A percentile compares a stretch with the other conserved stretches of the same genome.
Evolutionary conservation across 2,329 filamentous ascomycete genomes (phyloP).

Genomic region (Fusarium paranaense): DNA sequence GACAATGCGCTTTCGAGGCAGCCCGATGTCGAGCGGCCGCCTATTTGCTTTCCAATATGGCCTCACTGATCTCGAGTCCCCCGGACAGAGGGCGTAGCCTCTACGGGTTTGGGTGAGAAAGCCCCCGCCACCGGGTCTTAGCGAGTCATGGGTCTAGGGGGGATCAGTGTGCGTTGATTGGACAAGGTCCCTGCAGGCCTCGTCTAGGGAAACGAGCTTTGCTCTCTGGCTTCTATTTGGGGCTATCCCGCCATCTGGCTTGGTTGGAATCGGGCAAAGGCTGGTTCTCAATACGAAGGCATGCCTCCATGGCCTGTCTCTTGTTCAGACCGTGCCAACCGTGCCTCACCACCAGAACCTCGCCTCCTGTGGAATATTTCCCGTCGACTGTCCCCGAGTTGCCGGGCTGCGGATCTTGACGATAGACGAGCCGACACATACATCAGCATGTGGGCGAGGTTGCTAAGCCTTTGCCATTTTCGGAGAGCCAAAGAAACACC

Average conservation of each 20-base stretch:
- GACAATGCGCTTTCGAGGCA: slow-evolving; percentile 18
- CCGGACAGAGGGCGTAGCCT: slow-evolving; percentile 23
- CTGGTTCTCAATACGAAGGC: slow-evolving; percentile 44
- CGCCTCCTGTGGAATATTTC: slow-evolving; percentile 42
- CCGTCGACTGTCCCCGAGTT: slow-evolving; percentile 39
- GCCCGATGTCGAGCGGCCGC: slow-evolving; percentile 30
- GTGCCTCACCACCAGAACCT: slow-evolving; percentile 33
- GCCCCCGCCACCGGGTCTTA: slow-evolving; percentile 41
- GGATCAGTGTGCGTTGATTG: slow-evolving; percentile 39
- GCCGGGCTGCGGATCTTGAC: slow-evolving; percentile 32
- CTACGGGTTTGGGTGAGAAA: slow-evolving; percentile 33
- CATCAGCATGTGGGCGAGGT: slow-evolving; percentile 39
- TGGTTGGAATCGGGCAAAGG: slow-evolving; percentile 44
- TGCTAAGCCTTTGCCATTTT: slow-evolving; percentile 16
- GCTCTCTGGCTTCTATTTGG: slow-evolving; percentile 45
- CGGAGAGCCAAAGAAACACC: slow-evolving; percentile 25
- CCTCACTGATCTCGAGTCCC: slow-evolving; percentile 40
- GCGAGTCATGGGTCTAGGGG: slow-evolving; percentile 44
- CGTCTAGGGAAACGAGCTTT: slow-evolving; percentile 47
- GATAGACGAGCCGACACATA: slow-evolving; percentile 34
- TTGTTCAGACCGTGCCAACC: slow-evolving; percentile 38
- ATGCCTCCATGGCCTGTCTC: slow-evolving; percentile 40
- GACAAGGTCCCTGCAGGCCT: slow-evolving; percentile 37
- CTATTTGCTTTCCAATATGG: slow-evolving; percentile 36
- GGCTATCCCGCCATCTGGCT: slow-evolving; percentile 42